Evolutionary conservation across 2,329 filamentous ascomycete species (phyloP), one percentile per base, ranked within the genome.

Genomic region (Neopestalotiopsis sp.): DNA sequence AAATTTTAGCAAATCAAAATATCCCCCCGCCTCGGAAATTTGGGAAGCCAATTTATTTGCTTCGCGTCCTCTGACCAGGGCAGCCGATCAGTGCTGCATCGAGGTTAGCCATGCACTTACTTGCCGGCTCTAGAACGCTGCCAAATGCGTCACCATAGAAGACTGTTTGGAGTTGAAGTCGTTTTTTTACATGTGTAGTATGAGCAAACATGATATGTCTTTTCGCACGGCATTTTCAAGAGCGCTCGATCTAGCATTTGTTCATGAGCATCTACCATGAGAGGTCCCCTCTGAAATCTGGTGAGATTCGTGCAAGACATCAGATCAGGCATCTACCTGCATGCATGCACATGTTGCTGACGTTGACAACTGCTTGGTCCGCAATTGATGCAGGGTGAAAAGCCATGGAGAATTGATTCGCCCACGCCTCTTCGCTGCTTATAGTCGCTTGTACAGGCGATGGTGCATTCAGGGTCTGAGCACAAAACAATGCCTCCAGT

Each of bases 21-120:
- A 2, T 40, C n/a, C 32, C 59, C 59, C 30, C 32, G 59, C 34
- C 59, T 62, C 59, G 59, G 59, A 62, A 34, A 34, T 62, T 62
- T 62, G 59, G 59, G 59, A 62, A 62, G 30, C 34, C 59, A 62
- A 62, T 62, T 24, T 62, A 62, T 62, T 62, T 62, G 59, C 17
- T 62, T 62, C 59, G 59, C 59, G 28, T 30, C 32, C 57, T 30
- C 34, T 34, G 28, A 30, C 28, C 30, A 40, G 59, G 28, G 30
- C 28, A 20, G 59, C 32, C 32, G 59, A 62, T 62, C 59, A 62
- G 59, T 62, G 20, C 59, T 34, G 14, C 13, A 62, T 62, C n/a
- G 34, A 42, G 59, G n/a, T 38, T 62, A 62, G 59, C 24, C 59
- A 62, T 62, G 24, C 24, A 42, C 59, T 38, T 38, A 34, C 28